Percentiles rank a stretch among this genome's conserved stretches.
phyloP scores from a whole-genome alignment of 1,284 basidiomycete genomes.

The Bjerkandera adusta region DNA sequence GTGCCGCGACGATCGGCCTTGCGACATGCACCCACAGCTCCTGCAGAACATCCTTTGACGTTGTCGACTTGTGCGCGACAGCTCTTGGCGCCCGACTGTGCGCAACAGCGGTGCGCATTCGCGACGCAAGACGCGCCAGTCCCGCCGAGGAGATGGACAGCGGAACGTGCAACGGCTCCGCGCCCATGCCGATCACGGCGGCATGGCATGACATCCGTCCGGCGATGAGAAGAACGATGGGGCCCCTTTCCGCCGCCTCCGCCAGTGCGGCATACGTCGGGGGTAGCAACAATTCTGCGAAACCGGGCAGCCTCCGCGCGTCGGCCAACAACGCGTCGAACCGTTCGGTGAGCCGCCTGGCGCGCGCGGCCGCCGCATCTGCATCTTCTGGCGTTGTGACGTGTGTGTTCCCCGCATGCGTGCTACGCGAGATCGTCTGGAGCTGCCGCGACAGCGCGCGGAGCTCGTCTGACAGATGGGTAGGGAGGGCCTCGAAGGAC shows the following conservation, averaged over 20 bases:
- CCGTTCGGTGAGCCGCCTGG: neutral
- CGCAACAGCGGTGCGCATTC: neutral
- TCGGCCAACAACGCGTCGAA: slow-evolving; percentile 1
- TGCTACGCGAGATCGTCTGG: slow-evolving; percentile 2
- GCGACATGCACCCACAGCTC: neutral
- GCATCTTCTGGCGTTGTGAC: neutral
- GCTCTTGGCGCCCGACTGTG: neutral
- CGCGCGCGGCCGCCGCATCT: neutral
- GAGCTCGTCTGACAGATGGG: slow-evolving; percentile 1
- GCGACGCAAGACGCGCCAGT: neutral
- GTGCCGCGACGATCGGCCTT: neutral
- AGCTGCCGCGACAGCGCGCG: neutral
- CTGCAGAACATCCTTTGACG: neutral
- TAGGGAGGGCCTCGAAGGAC: slow-evolving; percentile 4
- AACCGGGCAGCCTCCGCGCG: slow-evolving; percentile 8
- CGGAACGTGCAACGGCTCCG: neutral
- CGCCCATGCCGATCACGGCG: neutral
- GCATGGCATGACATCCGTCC: slow-evolving; percentile 2
- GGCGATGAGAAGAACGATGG: slow-evolving; percentile 10
- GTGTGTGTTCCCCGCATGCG: too few relatives aligned
- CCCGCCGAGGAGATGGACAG: neutral
- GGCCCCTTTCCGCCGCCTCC: slow-evolving; percentile 4
- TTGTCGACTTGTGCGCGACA: neutral
- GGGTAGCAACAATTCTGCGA: slow-evolving; percentile 11
- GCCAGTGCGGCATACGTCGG: neutral